Evolutionary conservation across 2,329 filamentous ascomycete species (phyloP).

Genomic region (Arthrinium puccinioides): DNA sequence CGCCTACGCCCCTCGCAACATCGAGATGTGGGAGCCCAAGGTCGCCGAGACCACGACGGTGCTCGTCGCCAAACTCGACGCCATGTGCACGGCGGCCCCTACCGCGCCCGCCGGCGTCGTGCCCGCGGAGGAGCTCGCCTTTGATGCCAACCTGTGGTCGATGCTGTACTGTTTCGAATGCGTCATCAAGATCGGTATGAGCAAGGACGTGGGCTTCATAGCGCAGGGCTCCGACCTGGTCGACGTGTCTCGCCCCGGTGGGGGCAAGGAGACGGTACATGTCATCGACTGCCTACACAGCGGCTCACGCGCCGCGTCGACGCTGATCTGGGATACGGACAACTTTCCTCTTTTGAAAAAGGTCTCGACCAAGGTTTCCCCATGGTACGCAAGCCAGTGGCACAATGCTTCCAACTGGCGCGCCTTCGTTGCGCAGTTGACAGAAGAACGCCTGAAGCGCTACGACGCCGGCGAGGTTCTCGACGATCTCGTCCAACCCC

Average conservation of each 20-base stretch:
- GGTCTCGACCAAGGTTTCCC: background rate
- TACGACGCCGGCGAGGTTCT: conserved; percentile 2
- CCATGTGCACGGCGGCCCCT: background rate
- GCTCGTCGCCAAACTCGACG: background rate
- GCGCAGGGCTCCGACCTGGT: background rate
- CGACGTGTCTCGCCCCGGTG: background rate
- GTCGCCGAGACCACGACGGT: background rate
- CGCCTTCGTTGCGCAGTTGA: background rate
- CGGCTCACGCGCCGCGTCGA: background rate
- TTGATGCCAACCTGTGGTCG: conserved; percentile 10
- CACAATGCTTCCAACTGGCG: background rate
- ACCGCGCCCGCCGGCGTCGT: background rate
- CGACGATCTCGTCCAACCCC: conserved; percentile 1
- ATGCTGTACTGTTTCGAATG: conserved; percentile 7
- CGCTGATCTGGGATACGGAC: background rate
- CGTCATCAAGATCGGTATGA: conserved; percentile 2
- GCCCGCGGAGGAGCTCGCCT: conserved; percentile 12
- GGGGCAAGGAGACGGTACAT: background rate
- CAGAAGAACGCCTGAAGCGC: background rate
- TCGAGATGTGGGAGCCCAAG: conserved; percentile 2
- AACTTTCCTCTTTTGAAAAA: background rate
- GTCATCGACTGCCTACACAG: background rate
- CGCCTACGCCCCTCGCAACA: conserved; percentile 3
- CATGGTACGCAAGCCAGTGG: background rate
- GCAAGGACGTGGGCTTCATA: conserved; percentile 2